Evolutionary conservation across 768 basidiomycete genomes (phyloP).

Genomic region (Tulasnella sp.): DNA sequence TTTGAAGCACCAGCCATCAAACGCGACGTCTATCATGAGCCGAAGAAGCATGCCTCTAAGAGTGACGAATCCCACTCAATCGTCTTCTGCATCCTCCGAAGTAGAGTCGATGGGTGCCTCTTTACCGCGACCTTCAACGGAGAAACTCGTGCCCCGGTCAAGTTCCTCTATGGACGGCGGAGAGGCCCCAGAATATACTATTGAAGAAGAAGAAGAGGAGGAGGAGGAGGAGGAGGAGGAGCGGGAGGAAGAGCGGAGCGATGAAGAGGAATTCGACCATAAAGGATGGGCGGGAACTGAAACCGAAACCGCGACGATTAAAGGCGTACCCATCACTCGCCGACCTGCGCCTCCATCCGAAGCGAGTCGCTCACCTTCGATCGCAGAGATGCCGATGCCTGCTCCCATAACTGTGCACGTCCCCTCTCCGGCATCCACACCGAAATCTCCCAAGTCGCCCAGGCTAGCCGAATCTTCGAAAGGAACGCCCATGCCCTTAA

Average conservation of each 20-base stretch:
- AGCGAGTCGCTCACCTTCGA: neutral
- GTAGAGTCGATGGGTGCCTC: neutral
- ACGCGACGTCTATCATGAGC: neutral
- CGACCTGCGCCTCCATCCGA: neutral
- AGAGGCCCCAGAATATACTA: neutral
- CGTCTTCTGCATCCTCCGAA: neutral
- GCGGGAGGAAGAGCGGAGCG: neutral
- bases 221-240: neutral
- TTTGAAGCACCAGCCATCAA: neutral
- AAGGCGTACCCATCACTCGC: neutral
- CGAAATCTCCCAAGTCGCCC: neutral
- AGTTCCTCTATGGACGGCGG: neutral
- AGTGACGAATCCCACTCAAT: neutral
- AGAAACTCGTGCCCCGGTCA: neutral
- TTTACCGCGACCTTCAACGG: neutral
- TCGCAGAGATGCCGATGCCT: neutral
- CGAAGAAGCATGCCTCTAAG: neutral
- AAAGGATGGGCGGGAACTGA: neutral
- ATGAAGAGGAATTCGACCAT: neutral
- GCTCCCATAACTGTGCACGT: neutral
- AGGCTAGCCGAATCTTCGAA: neutral
- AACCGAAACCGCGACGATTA: neutral
- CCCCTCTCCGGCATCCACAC: neutral
- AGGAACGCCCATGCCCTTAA: neutral
- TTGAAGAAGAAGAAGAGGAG: neutral